Base-by-base conservation (phyloP, 1,284 basidiomycete species). In the Cerrena zonata region DNA sequence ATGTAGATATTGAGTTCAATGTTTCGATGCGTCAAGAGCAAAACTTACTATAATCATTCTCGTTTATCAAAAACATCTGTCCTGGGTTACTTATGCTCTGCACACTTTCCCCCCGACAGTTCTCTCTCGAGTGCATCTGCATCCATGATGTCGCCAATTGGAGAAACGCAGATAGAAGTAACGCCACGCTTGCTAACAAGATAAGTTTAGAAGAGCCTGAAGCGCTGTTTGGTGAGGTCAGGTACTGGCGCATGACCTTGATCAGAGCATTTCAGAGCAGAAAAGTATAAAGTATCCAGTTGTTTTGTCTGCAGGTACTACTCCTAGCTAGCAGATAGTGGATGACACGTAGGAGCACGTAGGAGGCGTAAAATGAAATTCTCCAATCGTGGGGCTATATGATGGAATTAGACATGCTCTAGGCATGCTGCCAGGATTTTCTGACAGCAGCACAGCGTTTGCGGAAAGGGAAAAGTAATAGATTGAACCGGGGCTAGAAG, bases 141-240 rank as follows among this genome's bases (percentile, higher is more conserved):
- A 60, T 40, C 55, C 56, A 60, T 21, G 57, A 45, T 3, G 56
- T 51, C 19, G 47, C 52, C 22, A 60, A 49, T 43, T 60, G 58
- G 22, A 60, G 49, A 3, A 53, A n/a, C 7, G 51, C 57, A 3
- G 58, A 60, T 12, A 60, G 49, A 5, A 60, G 40, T 21, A 60
- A 52, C 22, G 49, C 53, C 12, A 39, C 45, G 43, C 52, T 53
- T 39, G 54, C 53, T 15, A 58, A 11, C 19, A 56, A 37, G 19
- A 58, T 52, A 7, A 45, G 21, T 11, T 42, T 51, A 12, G 53
- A 38, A 7, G 57, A 52, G 13, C n/a, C n/a, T n/a, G n/a, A n/a
- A n/a, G n/a, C n/a, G n/a, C 49, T 12, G 39, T 42, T 15, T 22
- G 36, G n/a, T 43, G 15, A 15, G 22, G 5, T 3, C 15, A 26